A percentile compares a stretch with the other conserved stretches of the same genome.
phyloP scores from a whole-genome alignment of 176 grass and related monocot species.

The Eleusine indica region DNA sequence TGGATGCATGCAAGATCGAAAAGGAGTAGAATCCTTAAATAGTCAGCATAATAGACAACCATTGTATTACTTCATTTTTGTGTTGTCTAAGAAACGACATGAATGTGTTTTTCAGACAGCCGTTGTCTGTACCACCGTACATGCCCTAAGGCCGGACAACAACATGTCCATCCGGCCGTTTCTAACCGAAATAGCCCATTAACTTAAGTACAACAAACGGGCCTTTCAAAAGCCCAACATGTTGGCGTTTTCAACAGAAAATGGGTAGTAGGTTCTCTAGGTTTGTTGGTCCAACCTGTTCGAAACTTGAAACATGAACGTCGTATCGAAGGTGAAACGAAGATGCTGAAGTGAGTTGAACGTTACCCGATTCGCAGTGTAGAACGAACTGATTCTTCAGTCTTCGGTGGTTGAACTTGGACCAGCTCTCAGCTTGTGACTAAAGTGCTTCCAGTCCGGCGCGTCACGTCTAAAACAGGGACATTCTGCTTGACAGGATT shows the following conservation, averaged over 20 bases:
- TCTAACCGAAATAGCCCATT: background rate
- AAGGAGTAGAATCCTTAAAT: too few species aligned
- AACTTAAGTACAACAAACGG: background rate
- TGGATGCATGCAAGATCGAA: too few species aligned
- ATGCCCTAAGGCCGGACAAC: background rate
- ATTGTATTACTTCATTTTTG: too few species aligned
- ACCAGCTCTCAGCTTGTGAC: background rate
- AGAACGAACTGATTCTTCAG: background rate
- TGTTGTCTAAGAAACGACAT: too few species aligned
- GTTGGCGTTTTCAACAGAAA: too few species aligned
- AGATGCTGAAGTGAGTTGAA: background rate
- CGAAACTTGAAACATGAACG: too few species aligned
- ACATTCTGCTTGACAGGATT: background rate
- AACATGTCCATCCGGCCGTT: background rate
- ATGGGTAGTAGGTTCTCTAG: too few species aligned
- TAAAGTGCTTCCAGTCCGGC: background rate
- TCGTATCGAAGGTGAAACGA: too few species aligned
- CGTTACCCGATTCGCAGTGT: background rate
- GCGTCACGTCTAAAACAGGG: background rate
- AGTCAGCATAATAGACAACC: too few species aligned
- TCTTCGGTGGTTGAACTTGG: background rate
- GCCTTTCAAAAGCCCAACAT: background rate
- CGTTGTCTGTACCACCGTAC: too few species aligned
- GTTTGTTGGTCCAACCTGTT: too few species aligned
- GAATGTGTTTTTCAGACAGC: too few species aligned